These are phyloP conservation scores for Paracoccidioides brasiliensis DNA, from an alignment of 2,329 filamentous ascomycete species.

Conservation along the genomic window DNA sequence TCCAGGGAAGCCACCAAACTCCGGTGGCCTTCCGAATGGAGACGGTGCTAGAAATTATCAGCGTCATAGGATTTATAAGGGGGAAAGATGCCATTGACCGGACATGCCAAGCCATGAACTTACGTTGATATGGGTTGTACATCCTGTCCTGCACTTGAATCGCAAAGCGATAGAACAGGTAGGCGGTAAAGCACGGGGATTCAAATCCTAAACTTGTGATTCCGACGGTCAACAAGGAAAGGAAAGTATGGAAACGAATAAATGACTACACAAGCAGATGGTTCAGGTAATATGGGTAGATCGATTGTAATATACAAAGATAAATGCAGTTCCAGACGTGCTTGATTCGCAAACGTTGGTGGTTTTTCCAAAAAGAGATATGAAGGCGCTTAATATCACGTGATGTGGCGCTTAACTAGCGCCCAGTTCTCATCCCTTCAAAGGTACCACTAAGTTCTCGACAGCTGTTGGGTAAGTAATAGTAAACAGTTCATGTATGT, in stretches of 20 bases:
- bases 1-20: constrained; percentile 59
- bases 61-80: background rate
- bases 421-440: too few species aligned
- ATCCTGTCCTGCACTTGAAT: constrained; percentile 15
- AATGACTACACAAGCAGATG: background rate
- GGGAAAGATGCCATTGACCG: background rate
- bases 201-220: background rate
- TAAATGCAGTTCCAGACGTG: background rate
- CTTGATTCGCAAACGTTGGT: too few species aligned
- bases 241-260: background rate
- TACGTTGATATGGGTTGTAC: constrained; percentile 35
- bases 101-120: constrained; percentile 7
- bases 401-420: too few species aligned
- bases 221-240: background rate
- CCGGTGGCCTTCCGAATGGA: constrained; percentile 61
- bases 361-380: too few species aligned
- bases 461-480: too few species aligned
- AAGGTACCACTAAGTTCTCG: too few species aligned
- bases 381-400: too few species aligned
- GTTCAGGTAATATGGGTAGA: too few species aligned
- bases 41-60: constrained; percentile 21
- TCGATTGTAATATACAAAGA: background rate
- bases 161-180: too few species aligned
- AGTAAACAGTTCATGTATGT: too few species aligned
- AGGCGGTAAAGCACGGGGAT: background rate